A percentile compares a stretch with the other conserved stretches of the same genome.
phyloP scores from a whole-genome alignment of 768 basidiomycete genomes.

The Naganishia antarctica region DNA sequence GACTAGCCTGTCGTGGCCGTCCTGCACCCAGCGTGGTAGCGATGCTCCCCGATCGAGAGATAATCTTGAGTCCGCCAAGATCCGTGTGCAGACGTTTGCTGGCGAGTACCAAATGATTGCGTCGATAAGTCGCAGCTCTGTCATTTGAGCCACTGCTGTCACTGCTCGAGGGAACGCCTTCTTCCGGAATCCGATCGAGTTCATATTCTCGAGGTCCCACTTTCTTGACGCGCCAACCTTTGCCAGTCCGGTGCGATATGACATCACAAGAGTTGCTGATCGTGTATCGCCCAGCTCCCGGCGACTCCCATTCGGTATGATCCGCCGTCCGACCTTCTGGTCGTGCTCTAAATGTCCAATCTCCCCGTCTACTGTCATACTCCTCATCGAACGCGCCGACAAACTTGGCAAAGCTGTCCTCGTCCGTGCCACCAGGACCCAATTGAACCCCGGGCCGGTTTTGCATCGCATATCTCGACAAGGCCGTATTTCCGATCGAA shows the following conservation, averaged over 20 bases:
- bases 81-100: slow-evolving; percentile 39
- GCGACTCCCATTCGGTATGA: slow-evolving; percentile 41
- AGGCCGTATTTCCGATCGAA: not conserved
- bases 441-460: slow-evolving; percentile 35
- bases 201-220: slow-evolving; percentile 40
- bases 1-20: not conserved
- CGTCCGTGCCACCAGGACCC: slow-evolving; percentile 42
- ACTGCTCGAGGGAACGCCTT: not conserved
- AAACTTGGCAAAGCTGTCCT: slow-evolving; percentile 50
- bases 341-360: slow-evolving; percentile 48
- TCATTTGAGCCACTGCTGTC: not conserved
- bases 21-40: not conserved
- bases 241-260: slow-evolving; percentile 33
- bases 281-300: slow-evolving; percentile 43
- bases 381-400: slow-evolving; percentile 50
- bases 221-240: slow-evolving; percentile 36
- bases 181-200: slow-evolving; percentile 32
- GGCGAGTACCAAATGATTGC: slow-evolving; percentile 33
- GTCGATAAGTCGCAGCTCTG: not conserved
- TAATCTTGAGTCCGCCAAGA: slow-evolving; percentile 42
- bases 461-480: slow-evolving; percentile 14
- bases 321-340: slow-evolving; percentile 6
- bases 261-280: slow-evolving; percentile 41
- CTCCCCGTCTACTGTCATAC: slow-evolving; percentile 47
- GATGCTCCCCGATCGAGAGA: not conserved